Conservation (phyloP, 2,329 filamentous ascomycete species). For the Fonsecaea monophora region DNA sequence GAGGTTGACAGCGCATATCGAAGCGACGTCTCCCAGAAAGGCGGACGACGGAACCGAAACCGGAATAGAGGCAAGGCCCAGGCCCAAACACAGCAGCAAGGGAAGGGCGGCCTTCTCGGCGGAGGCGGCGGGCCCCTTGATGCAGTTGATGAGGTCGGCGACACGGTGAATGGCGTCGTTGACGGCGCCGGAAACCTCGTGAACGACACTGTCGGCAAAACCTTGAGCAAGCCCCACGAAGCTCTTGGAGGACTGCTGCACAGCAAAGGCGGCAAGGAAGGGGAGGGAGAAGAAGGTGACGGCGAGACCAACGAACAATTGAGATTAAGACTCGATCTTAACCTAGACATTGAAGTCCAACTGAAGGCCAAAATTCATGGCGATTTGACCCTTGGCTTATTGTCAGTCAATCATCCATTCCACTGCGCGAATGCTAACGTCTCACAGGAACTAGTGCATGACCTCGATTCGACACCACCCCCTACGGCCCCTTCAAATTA, state of each 20-base stretch:
- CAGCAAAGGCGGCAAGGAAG: slow-evolving; percentile 41
- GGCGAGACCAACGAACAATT: slow-evolving; percentile 48
- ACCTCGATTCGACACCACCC: slow-evolving; percentile 6
- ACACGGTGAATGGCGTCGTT: slow-evolving; percentile 54
- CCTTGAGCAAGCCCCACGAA: slow-evolving; percentile 52
- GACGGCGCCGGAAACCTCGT: slow-evolving; percentile 60
- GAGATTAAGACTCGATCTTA: slow-evolving; percentile 64
- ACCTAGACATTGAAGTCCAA: slow-evolving; percentile 68
- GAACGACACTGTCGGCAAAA: slow-evolving; percentile 58
- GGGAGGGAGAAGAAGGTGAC: slow-evolving; percentile 45
- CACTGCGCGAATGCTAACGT: slow-evolving; percentile 33
- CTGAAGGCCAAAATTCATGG: slow-evolving; percentile 70
- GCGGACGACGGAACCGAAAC: slow-evolving; percentile 61
- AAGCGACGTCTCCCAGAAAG: slow-evolving; percentile 60
- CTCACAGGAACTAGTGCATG: slow-evolving; percentile 38
- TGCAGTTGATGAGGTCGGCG: slow-evolving; percentile 64
- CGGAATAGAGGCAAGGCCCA: slow-evolving; percentile 47
- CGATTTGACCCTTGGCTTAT: slow-evolving; percentile 63
- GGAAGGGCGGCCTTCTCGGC: slow-evolving; percentile 48
- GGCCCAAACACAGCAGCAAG: slow-evolving; percentile 54
- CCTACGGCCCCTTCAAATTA: background rate
- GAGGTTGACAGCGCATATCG: slow-evolving; percentile 63
- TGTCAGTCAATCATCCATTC: slow-evolving; percentile 46
- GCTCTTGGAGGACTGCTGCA: slow-evolving; percentile 47
- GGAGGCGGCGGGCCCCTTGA: slow-evolving; percentile 56